Base-by-base conservation (phyloP, 305 asterid genomes). In the Fraxinus baroniana region DNA sequence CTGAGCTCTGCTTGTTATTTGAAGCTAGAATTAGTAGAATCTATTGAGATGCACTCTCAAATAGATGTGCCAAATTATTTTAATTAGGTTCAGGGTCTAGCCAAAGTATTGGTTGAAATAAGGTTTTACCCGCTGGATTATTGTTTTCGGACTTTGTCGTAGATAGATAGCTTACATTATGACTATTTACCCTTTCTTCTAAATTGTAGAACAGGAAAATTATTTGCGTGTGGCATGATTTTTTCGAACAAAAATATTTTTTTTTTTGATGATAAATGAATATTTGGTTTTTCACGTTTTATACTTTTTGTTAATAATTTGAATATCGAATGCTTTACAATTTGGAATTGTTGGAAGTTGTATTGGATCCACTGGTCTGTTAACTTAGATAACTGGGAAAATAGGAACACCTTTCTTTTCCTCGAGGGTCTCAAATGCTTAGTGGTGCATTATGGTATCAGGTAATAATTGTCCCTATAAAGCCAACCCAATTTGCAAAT, bases 361-460 rank as follows among this genome's bases (percentile, higher is more conserved):
- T 68, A 22, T 76, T 62, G 72, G 78, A 52, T 64, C 55, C 26
- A 68, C 18, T 77, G 60, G 52, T 76, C 26, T 52, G 77, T 46
- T 79, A 76, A 79, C 66, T 62, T 71, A 26, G 6, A 26, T 24
- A 9, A 22, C 17, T 15, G 8, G 79, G 84, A 71, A 75, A 12
- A 17, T 79, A n/a, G 66, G 64, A 30, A 26, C 71, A 15, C 57
- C 75, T 85, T 74, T 82, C 30, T 36, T 86, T 55, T 55, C 28
- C 28, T 75, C 62, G 76, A 55, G 86, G 33, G 71, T 82, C 84
- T 86, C 64, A 86, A 64, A 26, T 79, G 60, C 71, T 55, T 83
- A 78, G 81, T 80, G 75, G 80, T 76, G 86, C 86, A 83, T 88
- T 88, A 70, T 88, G 89, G 76, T 84, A 86, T 86, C 93, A 90